Evolutionary conservation across 345 rosid genomes (phyloP).

Genomic region (Hirschfeldia incana): DNA sequence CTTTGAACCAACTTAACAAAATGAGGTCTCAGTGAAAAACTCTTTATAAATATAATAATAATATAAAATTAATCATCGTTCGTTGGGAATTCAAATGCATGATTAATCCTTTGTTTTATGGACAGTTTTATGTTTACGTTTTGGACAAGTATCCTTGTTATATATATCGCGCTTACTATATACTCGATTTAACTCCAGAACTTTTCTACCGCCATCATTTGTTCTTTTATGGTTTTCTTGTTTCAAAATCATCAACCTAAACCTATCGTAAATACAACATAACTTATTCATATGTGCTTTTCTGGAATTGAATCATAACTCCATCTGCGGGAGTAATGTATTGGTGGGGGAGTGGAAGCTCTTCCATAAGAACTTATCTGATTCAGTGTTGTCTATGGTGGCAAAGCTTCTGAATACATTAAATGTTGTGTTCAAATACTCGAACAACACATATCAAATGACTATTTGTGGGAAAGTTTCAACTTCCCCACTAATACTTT

Average conservation of each 20-base stretch:
- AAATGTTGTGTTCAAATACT: no score
- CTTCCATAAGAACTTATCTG: no score
- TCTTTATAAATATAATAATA: neutral
- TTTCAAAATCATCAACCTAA: neutral
- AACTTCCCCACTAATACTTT: no score
- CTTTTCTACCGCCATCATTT: neutral
- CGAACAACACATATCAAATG: no score
- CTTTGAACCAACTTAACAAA: slow-evolving; percentile 86
- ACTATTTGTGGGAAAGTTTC: no score
- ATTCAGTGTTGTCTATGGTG: no score
- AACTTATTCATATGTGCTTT: no score
- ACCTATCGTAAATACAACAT: neutral
- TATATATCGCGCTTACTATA: neutral
- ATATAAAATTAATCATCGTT: slow-evolving; percentile 13
- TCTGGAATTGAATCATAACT: no score
- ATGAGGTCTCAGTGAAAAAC: slow-evolving; percentile 62
- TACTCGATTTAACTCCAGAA: neutral
- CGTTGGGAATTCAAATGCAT: slow-evolving; percentile 23
- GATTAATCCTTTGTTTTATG: slow-evolving; percentile 34
- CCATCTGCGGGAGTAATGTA: no score
- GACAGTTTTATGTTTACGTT: slow-evolving; percentile 34
- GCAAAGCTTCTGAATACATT: no score
- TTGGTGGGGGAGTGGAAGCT: no score
- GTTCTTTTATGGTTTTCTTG: neutral
- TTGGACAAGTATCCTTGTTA: slow-evolving; percentile 17